Base-by-base conservation (phyloP, 2,329 filamentous ascomycete species). In the Stromatinia cepivora region DNA sequence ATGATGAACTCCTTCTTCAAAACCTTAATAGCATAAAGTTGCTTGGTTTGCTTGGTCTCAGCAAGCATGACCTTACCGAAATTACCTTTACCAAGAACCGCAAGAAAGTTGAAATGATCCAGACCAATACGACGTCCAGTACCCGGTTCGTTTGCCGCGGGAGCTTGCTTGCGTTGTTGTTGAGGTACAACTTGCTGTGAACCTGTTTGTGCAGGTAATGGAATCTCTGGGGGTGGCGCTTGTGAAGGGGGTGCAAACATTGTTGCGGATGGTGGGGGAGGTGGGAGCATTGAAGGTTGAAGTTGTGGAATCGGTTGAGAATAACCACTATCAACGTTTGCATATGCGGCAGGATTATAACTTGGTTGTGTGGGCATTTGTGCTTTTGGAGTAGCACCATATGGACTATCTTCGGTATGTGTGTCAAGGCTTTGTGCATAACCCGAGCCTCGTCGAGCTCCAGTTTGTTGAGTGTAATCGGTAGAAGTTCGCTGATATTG, bases 1-100 rank as follows among this genome's bases (percentile, higher is more conserved):
- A 99, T 99, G 78, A 99, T 99, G 80, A 99, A 99, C 80, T 99
- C 95, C 83, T 99, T 99, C 87, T 99, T 99, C 75, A 99, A 83
- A 50, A 99, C 95, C 82, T 99, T 99, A 81, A 99, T 99, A 69
- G 95, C 95, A 79, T 98, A 99, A 10, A 99, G 85, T 80, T 94
- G 92, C 80, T 94, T 92, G 13, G 92, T 89, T 68, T 89, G 89
- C 84, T 99, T 99, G 1, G 95, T 97, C 82, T 99, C 96, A 2
- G 95, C 95, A 80, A 99, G 84, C 95, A 99, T 99, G 82, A 99
- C 95, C 82, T 99, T 99, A 80, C 95, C 95, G 79, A 99, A 99
- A 82, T 99, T 99, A 83, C 95, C 95, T 82, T 99, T 99, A 78
- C 95, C 95, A 73, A 99, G 87, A 67, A 99, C 95, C 73, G 96